Conservation (phyloP, 768 basidiomycete species). For the Inosperma sp. region DNA sequence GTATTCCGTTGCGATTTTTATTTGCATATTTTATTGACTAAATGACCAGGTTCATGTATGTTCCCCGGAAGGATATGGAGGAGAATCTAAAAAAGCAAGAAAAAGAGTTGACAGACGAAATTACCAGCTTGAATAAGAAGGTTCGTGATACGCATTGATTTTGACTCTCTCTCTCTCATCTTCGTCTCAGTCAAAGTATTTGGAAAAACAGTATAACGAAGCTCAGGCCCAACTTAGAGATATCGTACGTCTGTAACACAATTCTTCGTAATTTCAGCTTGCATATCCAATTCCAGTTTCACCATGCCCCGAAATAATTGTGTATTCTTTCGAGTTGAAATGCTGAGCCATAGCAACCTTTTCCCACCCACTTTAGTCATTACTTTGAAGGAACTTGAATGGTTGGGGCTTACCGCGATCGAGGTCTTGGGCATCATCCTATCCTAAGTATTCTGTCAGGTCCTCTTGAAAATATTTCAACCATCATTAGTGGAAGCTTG, state of each 20-base stretch:
- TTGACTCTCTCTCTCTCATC: neutral
- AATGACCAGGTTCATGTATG: conserved; percentile 77
- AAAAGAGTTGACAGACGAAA: conserved; percentile 80
- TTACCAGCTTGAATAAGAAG: conserved; percentile 81
- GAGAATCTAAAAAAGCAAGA: conserved; percentile 69
- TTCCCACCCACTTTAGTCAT: too few relatives aligned
- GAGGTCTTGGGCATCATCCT: too few relatives aligned
- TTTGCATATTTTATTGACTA: conserved; percentile 1
- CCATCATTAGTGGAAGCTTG: too few relatives aligned
- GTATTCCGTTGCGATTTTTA: conserved; percentile 41
- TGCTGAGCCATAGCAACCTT: too few relatives aligned
- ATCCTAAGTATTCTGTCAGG: too few relatives aligned
- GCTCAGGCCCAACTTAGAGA: conserved; percentile 83
- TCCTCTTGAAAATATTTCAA: too few relatives aligned
- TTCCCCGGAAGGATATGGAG: conserved; percentile 77
- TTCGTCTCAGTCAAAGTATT: conserved; percentile 72
- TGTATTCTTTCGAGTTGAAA: too few relatives aligned
- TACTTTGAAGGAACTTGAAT: too few relatives aligned
- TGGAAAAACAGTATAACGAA: conserved; percentile 91
- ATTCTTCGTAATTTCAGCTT: too few relatives aligned
- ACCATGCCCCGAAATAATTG: conserved; percentile 44
- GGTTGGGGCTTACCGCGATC: too few relatives aligned
- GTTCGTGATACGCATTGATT: conserved; percentile 33
- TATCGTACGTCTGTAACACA: conserved; percentile 71
- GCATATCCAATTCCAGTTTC: conserved; percentile 42